Evolutionary conservation across 257 asterid species (phyloP), one percentile per base, ranked within the genome.

Genomic region (Thymus quinquecostatus): DNA sequence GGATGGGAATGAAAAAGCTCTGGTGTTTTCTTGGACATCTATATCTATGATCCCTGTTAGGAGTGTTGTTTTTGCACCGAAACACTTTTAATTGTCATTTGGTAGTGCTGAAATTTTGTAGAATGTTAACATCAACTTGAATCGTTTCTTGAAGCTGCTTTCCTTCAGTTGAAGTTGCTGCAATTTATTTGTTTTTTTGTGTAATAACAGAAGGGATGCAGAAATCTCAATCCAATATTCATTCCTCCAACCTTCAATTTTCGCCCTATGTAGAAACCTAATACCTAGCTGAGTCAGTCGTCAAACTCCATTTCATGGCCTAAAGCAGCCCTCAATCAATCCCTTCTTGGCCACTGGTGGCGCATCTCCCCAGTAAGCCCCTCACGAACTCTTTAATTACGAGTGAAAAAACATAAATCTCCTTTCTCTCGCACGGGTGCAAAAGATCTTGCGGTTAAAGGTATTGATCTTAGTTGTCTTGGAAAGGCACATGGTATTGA

Each of bases 241-340:
- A 0, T 94, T 91, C 73, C 97, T 91, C 62, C 95, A 86, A 64
- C 97, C 97, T 59, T 86, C 97, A 72, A 75, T 91, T 56, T 94
- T 94, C 6, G 64, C 95, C 10, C 75, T 73, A 30, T 78, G 73
- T 28, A 80, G 66, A 43, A 68, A 76, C 45, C 40, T 64, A 79
- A 77, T 65, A 44, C 80, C 68, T 79, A 64, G 8, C 63, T 65
- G 38, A 56, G 73, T 48, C 79, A 78, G 51, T 69, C 86, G 21
- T 21, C 21, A 21, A 21, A 21, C 21, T 21, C 21, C 70, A 66
- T 81, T 71, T 68, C 88, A 55, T 79, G 79, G 50, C 78, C 77
- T 67, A 92, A 89, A 55, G 56, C 85, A n/a, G 41, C 78, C 6
- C 88, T 95, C 56, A 79, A 77, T 45, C 66, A 80, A 47, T 88